Conservation (phyloP, 1,284 basidiomycete species). For the Ceratobasidium papillatum region DNA sequence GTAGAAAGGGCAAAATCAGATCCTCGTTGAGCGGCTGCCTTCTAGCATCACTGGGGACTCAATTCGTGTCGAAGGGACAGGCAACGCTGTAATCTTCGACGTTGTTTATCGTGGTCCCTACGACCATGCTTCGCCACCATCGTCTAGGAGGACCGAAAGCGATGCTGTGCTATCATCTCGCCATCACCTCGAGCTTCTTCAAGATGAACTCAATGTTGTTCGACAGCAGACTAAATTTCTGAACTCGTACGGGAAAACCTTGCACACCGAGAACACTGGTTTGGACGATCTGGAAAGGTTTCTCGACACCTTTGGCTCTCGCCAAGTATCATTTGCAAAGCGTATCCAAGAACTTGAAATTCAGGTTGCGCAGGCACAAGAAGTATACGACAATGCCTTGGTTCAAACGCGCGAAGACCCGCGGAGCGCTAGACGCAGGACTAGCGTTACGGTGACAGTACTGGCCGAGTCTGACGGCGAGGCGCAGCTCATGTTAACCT, state of each 20-base stretch:
- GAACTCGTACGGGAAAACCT: slow-evolving; percentile 43
- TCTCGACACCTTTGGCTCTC: slow-evolving; percentile 43
- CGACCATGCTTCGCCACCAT: not conserved
- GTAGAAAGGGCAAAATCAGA: slow-evolving; percentile 47
- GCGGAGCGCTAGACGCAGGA: slow-evolving; percentile 41
- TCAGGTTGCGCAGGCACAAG: slow-evolving; percentile 40
- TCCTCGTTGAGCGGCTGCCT: slow-evolving; percentile 46
- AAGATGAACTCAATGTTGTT: slow-evolving; percentile 33
- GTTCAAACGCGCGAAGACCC: slow-evolving; percentile 33
- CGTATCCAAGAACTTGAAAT: slow-evolving; percentile 27
- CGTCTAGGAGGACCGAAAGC: slow-evolving; percentile 2
- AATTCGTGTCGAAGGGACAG: slow-evolving; percentile 48
- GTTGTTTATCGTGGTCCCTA: slow-evolving; percentile 45
- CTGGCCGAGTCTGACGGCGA: slow-evolving; percentile 43
- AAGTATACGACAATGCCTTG: slow-evolving; percentile 36
- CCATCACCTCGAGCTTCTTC: slow-evolving; percentile 47
- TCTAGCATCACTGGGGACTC: slow-evolving; percentile 46
- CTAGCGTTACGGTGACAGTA: slow-evolving; percentile 44
- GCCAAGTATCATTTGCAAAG: slow-evolving; percentile 38
- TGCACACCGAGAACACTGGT: slow-evolving; percentile 42
- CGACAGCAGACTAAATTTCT: slow-evolving; percentile 40
- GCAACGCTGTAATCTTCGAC: slow-evolving; percentile 47
- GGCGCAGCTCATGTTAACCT: slow-evolving; percentile 43
- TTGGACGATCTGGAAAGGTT: slow-evolving; percentile 43
- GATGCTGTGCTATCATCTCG: slow-evolving; percentile 39